Conservation (phyloP, 495 filamentous ascomycete genomes). For the Penicillium fimorum region DNA sequence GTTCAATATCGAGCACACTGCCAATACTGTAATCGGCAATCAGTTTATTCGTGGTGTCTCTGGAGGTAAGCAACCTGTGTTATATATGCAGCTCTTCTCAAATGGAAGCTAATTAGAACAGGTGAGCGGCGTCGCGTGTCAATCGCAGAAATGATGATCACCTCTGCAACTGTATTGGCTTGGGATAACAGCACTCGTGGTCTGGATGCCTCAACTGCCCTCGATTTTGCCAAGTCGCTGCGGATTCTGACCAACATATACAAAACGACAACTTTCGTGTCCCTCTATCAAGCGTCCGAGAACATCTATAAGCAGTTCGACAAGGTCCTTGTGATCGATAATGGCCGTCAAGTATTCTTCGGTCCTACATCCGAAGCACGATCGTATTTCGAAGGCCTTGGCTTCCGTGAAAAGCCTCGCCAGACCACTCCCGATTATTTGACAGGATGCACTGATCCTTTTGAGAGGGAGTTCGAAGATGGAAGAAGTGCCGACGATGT, state of each 20-base stretch:
- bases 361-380: conserved; percentile 68
- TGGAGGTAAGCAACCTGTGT: conserved; percentile 38
- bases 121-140: conserved; percentile 71
- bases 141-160: conserved; percentile 62
- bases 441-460: conserved; percentile 79
- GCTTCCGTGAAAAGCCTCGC: conserved; percentile 73
- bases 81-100: neutral
- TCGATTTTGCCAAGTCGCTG: conserved; percentile 69
- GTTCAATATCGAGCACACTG: conserved; percentile 86
- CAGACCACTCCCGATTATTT: conserved; percentile 86
- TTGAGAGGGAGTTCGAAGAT: conserved; percentile 71
- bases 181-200: conserved; percentile 89
- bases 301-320: conserved; percentile 85
- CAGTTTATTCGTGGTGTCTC: conserved; percentile 80
- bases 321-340: conserved; percentile 81
- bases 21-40: conserved; percentile 78
- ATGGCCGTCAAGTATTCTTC: conserved; percentile 77
- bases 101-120: neutral
- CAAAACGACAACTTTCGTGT: conserved; percentile 75
- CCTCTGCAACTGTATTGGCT: conserved; percentile 66
- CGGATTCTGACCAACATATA: conserved; percentile 77
- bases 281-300: conserved; percentile 80
- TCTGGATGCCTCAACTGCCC: conserved; percentile 77
- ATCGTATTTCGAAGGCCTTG: conserved; percentile 77
- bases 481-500: conserved; percentile 60